Evolutionary conservation across 2,329 filamentous ascomycete genomes (phyloP).

Genomic region (Fusarium incarnatum): DNA sequence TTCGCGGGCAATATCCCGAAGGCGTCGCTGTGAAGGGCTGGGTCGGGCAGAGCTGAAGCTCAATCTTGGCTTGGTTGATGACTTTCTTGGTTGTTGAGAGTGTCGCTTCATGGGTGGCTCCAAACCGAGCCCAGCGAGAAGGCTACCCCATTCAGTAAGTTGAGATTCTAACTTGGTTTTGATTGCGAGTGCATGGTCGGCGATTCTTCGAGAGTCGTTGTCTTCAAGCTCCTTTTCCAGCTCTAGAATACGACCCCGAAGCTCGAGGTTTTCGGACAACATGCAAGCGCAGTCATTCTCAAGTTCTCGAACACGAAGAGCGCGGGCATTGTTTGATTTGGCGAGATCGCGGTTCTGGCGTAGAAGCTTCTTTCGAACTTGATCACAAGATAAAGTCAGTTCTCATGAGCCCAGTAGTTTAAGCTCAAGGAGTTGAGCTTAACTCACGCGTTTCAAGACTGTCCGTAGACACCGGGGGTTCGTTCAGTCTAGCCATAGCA

Average conservation of each 20-base stretch:
- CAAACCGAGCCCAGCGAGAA: slow-evolving; percentile 74
- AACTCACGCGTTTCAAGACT: slow-evolving; percentile 77
- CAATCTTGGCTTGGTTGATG: slow-evolving; percentile 55
- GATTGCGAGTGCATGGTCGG: slow-evolving; percentile 75
- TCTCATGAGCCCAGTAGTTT: slow-evolving; percentile 3
- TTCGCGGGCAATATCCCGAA: slow-evolving; percentile 67
- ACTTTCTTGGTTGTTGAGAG: slow-evolving; percentile 55
- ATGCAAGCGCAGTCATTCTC: slow-evolving; percentile 81
- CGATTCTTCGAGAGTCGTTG: slow-evolving; percentile 67
- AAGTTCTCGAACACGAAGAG: slow-evolving; percentile 79
- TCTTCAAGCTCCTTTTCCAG: slow-evolving; percentile 76
- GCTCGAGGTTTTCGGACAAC: slow-evolving; percentile 81
- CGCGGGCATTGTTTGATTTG: slow-evolving; percentile 80
- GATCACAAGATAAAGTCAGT: slow-evolving; percentile 35
- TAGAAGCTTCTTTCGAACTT: slow-evolving; percentile 82
- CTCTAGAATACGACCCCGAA: slow-evolving; percentile 76
- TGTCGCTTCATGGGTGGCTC: slow-evolving; percentile 67
- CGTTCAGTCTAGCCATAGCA: slow-evolving; percentile 84
- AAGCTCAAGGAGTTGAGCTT: slow-evolving; percentile 9
- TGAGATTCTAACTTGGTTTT: slow-evolving; percentile 78
- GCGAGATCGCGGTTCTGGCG: slow-evolving; percentile 88
- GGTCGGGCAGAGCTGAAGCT: slow-evolving; percentile 55
- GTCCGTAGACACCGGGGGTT: slow-evolving; percentile 75
- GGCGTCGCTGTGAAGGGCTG: slow-evolving; percentile 66
- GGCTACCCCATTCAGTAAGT: slow-evolving; percentile 74